Base-by-base conservation (phyloP, 148 eudicot genomes). In the Vaccinium darrowii region DNA sequence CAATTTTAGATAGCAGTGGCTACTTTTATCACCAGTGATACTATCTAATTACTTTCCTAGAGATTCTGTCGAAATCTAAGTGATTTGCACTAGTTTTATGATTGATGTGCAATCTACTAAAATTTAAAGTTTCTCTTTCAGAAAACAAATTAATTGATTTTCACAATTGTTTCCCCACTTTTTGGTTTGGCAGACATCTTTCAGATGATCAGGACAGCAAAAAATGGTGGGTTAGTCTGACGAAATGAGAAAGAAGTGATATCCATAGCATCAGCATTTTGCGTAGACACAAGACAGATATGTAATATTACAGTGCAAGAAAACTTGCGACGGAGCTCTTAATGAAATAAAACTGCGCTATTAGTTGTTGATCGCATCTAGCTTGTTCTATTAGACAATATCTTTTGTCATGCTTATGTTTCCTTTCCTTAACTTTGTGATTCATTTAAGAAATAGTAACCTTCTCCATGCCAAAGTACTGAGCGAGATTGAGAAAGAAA, bases 141-240 rank as follows among this genome's bases (percentile, higher is more conserved):
- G 9, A 0, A 56, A 19, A 0, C 8, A 54, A 33, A 74, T 11
- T 56, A 19, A 36, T 43, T 21, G 6, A 8, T 58, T 36, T 15
- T 36, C 43, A 14, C 33, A 13, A 15, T 49, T 27, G 14, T 30
- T 47, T 10, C 33, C 10, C 0, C 27, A 0, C 4, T 78, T 78
- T 51, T 25, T 81, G 47, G n/a, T 80, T 79, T 83, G 81, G 90
- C 91, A 90, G 93, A 90, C 81, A 67, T 91, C 36, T 88, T 79
- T 84, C 93, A 91, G 88, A 76, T 90, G 65, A 79, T 91, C 84
- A 89, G 87, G 90, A 50, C 88, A 67, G 93, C 91, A 11, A 86
- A 57, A 8, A 39, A 49, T 67, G 85, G 84, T 1, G 81, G 80
- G 57, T 53, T 25, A 43, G 87, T 78, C 4, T 78, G 83, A 86